Evolutionary conservation across 2,329 filamentous ascomycete species (phyloP).

Genomic region (Phialophora macrospora): DNA sequence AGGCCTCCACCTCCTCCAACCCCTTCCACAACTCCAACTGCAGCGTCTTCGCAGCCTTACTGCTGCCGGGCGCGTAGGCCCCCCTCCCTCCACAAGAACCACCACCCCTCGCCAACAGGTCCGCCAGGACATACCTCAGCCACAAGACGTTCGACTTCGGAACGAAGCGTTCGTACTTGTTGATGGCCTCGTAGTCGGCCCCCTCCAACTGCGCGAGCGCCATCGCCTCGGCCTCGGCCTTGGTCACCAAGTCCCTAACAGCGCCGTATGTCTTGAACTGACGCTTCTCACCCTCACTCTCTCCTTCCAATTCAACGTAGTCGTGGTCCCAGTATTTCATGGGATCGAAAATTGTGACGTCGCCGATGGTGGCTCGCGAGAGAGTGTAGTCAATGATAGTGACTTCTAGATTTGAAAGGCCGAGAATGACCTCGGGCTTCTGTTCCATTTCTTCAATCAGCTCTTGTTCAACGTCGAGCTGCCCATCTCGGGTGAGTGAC

Average conservation of each 20-base stretch:
- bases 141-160: conserved; percentile 68
- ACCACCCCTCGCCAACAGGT: conserved; percentile 50
- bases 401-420: conserved; percentile 62
- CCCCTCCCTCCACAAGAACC: conserved; percentile 14
- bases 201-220: conserved; percentile 40
- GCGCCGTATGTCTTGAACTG: conserved; percentile 30
- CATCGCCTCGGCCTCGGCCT: conserved; percentile 35
- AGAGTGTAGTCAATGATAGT: conserved; percentile 72
- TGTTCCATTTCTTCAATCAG: conserved; percentile 42
- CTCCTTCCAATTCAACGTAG: conserved; percentile 15
- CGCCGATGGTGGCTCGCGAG: conserved; percentile 61
- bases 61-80: conserved; percentile 30
- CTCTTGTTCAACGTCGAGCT: conserved; percentile 43
- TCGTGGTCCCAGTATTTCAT: conserved; percentile 27
- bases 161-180: conserved; percentile 60
- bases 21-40: conserved; percentile 33
- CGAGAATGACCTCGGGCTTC: conserved; percentile 49
- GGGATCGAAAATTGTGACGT: conserved; percentile 30
- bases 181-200: conserved; percentile 43
- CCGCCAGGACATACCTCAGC: conserved; percentile 65
- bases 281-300: conserved; percentile 20
- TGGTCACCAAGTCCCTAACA: conserved; percentile 27
- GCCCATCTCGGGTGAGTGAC: conserved; percentile 45
- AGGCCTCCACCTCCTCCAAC: conserved; percentile 27
- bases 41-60: conserved; percentile 31